Conservation (phyloP, 108 stramenopile species). For the Pseudonitzschia multistriata region DNA sequence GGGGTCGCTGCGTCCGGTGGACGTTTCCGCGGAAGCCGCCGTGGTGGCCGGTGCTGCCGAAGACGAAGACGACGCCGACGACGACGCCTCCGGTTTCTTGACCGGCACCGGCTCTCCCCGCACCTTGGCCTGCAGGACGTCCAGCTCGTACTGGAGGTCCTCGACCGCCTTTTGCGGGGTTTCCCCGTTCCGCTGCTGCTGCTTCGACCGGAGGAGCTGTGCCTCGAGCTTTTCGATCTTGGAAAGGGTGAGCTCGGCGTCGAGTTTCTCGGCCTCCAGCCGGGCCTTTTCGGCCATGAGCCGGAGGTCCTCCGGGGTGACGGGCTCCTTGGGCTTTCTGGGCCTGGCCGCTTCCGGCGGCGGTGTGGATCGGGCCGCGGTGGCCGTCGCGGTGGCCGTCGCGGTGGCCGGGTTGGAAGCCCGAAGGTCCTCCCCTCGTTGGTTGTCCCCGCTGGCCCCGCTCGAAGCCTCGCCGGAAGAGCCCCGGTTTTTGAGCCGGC, state of each 20-base stretch:
- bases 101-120: constrained; percentile 24
- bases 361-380: not conserved
- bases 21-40: not conserved
- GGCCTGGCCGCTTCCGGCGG: not conserved
- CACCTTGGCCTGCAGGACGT: constrained; percentile 42
- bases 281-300: constrained; percentile 61
- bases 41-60: constrained; percentile 15
- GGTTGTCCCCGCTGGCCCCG: too few relatives aligned
- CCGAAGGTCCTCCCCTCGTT: not conserved
- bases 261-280: constrained; percentile 70
- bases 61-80: not conserved
- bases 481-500: not conserved
- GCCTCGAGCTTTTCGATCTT: constrained; percentile 64
- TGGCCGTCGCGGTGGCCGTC: not conserved
- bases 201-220: constrained; percentile 29
- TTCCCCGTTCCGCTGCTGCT: constrained; percentile 9
- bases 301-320: constrained; percentile 24
- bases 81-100: not conserved
- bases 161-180: not conserved
- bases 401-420: not conserved
- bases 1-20: too few relatives aligned
- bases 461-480: too few relatives aligned
- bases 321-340: constrained; percentile 30
- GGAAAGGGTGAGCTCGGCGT: constrained; percentile 60
- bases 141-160: constrained; percentile 47